Evolutionary conservation across 2,329 filamentous ascomycete species (phyloP), one percentile per base, ranked within the genome.

Genomic region (Plenodomus tracheiphilus): DNA sequence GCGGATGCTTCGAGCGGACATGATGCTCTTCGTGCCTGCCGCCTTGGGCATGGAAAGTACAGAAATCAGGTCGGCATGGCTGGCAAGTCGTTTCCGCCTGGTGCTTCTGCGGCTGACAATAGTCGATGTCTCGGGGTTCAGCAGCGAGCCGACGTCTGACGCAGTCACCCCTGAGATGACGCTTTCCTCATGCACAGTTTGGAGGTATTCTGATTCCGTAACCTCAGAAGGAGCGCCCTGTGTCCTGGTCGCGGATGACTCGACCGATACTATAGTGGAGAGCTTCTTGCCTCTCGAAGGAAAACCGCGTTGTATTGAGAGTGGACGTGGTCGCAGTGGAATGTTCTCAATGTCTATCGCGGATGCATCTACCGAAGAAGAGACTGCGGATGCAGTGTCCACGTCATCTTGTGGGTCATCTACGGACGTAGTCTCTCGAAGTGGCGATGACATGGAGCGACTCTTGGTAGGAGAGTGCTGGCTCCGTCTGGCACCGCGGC

Each of bases 1-100:
- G 47, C 91, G 85, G 47, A 94, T 82, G 70, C 90, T 96, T 38
- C 88, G 84, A 21, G 87, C 84, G 19, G 91, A 92, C 49, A 86
- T 83, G 52, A 90, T 84, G 66, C 87, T 91, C 65, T 80, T 85
- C 50, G 81, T 82, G 49, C 86, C 81, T 41, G 81, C 80, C 41
- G 81, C 80, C 42, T 72, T 75, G 39, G 87, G 85, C 49, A 90
- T 75, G 0, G 92, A 97, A 8, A 99, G 78, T 2, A 96, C 91
- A 0, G 94, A 97, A 34, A 99, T 90, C 19, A 99, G 79, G 71
- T 99, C 94, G 15, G 91, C 91, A 72, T 97, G 92, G 50, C 89
- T 96, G 3, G 92, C 96, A 34, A 96, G 80, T 51, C 88, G 85
- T 54, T 90, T 83, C 39, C 62, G 62, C 70, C 78, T 80, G 1